Percentiles rank a stretch among this genome's conserved stretches.
Evolutionary conservation across 2,329 filamentous ascomycete genomes (phyloP).

Genomic region (Alternaria sp.): DNA sequence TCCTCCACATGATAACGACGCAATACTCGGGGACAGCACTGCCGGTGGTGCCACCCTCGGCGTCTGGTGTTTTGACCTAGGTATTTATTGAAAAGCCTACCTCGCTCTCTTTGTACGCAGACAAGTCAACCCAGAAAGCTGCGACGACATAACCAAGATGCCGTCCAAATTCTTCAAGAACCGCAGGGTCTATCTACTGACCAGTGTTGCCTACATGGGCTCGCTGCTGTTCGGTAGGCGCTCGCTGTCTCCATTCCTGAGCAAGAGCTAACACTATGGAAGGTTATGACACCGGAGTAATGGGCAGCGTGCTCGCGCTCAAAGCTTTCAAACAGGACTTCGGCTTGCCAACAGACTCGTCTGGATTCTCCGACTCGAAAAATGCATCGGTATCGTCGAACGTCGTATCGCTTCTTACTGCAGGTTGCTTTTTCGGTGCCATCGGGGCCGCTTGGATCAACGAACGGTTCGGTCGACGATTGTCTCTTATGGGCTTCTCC

Average conservation of each 20-base stretch:
- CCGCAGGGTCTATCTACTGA: constrained; percentile 13
- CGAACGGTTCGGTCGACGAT: constrained; percentile 10
- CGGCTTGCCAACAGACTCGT: constrained; percentile 10
- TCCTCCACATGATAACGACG: constrained; percentile 7
- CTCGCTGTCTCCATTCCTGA: too few species aligned
- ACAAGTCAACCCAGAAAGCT: not conserved
- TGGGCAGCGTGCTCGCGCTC: constrained; percentile 14
- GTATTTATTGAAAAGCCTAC: constrained; percentile 3
- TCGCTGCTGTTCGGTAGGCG: constrained; percentile 12
- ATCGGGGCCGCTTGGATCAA: constrained; percentile 14
- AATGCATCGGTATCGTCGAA: constrained; percentile 11
- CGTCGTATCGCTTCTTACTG: constrained; percentile 11
- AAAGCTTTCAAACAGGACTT: constrained; percentile 14
- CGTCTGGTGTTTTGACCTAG: not conserved
- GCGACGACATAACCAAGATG: constrained; percentile 7
- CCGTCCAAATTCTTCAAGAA: constrained; percentile 15
- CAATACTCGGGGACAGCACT: not conserved
- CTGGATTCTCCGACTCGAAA: constrained; percentile 10
- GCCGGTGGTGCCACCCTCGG: constrained; percentile 4
- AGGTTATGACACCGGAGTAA: constrained; percentile 16
- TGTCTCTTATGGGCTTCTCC: constrained; percentile 10
- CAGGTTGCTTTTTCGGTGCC: constrained; percentile 15
- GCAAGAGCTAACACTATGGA: not conserved
- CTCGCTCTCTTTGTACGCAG: not conserved
- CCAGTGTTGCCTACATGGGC: constrained; percentile 15